A percentile compares a stretch with the other conserved stretches of the same genome.
phyloP scores from a whole-genome alignment of 768 basidiomycete genomes.

The Leucocoprinus leucothites region DNA sequence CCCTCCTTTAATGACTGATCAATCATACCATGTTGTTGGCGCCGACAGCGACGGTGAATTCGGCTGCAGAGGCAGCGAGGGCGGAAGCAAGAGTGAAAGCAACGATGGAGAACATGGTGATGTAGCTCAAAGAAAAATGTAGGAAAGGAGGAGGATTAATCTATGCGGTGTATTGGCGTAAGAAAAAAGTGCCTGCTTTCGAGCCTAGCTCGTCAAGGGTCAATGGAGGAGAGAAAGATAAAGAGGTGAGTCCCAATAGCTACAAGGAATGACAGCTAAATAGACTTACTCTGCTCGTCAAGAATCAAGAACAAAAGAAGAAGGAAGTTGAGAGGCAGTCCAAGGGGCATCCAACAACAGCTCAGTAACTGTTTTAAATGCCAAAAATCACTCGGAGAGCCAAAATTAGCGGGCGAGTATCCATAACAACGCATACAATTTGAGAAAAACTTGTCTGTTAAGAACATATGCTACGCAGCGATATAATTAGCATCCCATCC shows the following conservation, averaged over 20 bases:
- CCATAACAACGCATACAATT: conserved; percentile 6
- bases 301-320: conserved; percentile 7
- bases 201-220: conserved; percentile 30
- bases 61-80: conserved; percentile 35
- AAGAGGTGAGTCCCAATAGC: not conserved
- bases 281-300: conserved; percentile 19
- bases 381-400: conserved; percentile 8
- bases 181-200: conserved; percentile 13
- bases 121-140: not conserved
- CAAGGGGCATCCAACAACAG: conserved; percentile 1
- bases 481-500: not conserved
- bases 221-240: not conserved
- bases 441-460: not conserved
- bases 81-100: conserved; percentile 42
- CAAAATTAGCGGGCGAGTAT: conserved; percentile 1
- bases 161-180: conserved; percentile 2
- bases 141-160: conserved; percentile 1
- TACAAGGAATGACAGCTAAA: not conserved
- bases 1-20: not conserved
- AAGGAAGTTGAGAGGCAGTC: conserved; percentile 10
- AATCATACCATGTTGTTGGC: conserved; percentile 29
- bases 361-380: conserved; percentile 6
- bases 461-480: too few relatives aligned
- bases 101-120: conserved; percentile 3
- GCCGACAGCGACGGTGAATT: conserved; percentile 40